phyloP scores from a whole-genome alignment of 1,284 basidiomycete species.

The Erythrobasidium hasegawianum region DNA sequence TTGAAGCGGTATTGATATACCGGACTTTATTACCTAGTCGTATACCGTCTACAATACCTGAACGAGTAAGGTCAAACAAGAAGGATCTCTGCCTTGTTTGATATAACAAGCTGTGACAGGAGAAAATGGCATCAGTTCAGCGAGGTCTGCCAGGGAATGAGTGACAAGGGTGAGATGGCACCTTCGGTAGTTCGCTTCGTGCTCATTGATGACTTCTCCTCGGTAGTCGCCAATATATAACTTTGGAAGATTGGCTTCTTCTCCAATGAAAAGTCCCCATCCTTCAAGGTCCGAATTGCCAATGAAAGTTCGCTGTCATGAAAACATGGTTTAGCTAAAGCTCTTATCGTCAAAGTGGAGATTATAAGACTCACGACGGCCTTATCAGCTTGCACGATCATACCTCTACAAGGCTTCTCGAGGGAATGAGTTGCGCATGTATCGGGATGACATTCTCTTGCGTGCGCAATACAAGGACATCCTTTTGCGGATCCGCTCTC shows the following conservation, averaged over 20 bases:
- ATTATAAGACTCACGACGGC: conserved; percentile 12
- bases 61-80: conserved; percentile 26
- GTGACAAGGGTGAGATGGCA: neutral
- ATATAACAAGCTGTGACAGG: conserved; percentile 27
- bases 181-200: conserved; percentile 29
- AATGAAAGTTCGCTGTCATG: conserved; percentile 26
- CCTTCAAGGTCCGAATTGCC: conserved; percentile 23
- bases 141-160: neutral
- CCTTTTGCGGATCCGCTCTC: conserved; percentile 11
- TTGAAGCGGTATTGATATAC: neutral
- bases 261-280: conserved; percentile 27
- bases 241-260: conserved; percentile 12
- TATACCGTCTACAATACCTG: conserved; percentile 26
- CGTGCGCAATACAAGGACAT: conserved; percentile 19
- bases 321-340: neutral
- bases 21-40: conserved; percentile 27
- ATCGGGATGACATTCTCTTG: conserved; percentile 27
- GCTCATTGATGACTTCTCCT: conserved; percentile 32
- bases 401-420: conserved; percentile 19
- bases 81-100: conserved; percentile 19
- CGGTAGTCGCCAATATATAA: conserved; percentile 29
- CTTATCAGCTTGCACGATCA: conserved; percentile 21
- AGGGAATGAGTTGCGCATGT: conserved; percentile 16
- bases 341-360: neutral
- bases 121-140: neutral